A percentile compares a stretch with the other conserved stretches of the same genome.
phyloP scores from a whole-genome alignment of 2,329 filamentous ascomycete species.

The Penicillium sp. region DNA sequence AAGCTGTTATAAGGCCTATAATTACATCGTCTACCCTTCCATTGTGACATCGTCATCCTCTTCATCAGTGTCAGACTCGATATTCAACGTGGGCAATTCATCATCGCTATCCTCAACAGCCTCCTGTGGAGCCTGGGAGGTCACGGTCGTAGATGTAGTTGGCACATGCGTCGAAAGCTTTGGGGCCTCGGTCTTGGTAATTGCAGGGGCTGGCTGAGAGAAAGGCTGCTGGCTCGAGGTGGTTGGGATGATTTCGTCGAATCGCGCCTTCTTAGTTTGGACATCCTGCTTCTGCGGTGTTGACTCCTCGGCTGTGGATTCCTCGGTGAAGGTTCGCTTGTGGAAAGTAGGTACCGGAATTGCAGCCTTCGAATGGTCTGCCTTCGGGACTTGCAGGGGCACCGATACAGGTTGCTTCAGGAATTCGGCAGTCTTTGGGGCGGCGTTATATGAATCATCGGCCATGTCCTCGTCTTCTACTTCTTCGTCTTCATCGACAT shows the following conservation, averaged over 20 bases:
- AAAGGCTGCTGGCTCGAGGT: constrained; percentile 1
- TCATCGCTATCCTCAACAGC: constrained; percentile 40
- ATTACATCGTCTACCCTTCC: constrained; percentile 15
- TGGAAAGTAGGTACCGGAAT: constrained; percentile 11
- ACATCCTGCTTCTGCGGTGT: constrained; percentile 7
- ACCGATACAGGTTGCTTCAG: constrained; percentile 17
- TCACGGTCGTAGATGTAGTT: constrained; percentile 7
- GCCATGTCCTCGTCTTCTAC: constrained; percentile 22
- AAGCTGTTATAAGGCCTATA: not conserved
- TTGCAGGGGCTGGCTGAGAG: constrained; percentile 7
- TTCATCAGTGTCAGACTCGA: constrained; percentile 42
- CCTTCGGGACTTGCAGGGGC: constrained; percentile 11
- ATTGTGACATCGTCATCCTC: constrained; percentile 33
- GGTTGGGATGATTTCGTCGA: constrained; percentile 17
- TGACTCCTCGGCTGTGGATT: constrained; percentile 9
- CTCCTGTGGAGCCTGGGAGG: constrained; percentile 10
- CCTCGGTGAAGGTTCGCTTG: constrained; percentile 26
- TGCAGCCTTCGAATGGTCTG: constrained; percentile 8
- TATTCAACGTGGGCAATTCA: constrained; percentile 42
- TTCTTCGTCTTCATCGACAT: constrained; percentile 25
- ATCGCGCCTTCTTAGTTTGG: constrained; percentile 28
- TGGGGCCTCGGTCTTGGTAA: constrained; percentile 9
- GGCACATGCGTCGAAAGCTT: constrained; percentile 5
- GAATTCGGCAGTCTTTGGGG: constrained; percentile 19
- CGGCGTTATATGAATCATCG: constrained; percentile 8